Conservation (phyloP, 495 filamentous ascomycete genomes). For the Trichocladium uniseriatum region DNA sequence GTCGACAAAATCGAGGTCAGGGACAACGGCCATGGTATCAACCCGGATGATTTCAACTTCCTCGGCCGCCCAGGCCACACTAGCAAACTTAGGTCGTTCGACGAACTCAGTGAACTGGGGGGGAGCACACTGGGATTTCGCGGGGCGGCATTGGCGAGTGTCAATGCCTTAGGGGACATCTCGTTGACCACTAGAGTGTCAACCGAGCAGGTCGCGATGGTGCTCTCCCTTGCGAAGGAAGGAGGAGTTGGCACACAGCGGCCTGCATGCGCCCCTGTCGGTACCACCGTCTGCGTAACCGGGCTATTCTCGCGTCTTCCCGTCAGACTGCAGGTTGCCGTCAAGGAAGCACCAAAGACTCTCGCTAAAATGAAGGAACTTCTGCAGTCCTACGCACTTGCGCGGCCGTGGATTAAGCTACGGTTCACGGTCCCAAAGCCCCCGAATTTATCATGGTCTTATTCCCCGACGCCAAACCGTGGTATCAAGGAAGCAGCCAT, state of each 20-base stretch:
- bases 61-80: slow-evolving; percentile 67
- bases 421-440: slow-evolving; percentile 58
- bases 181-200: slow-evolving; percentile 62
- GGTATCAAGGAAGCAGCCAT: slow-evolving; percentile 55
- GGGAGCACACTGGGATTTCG: slow-evolving; percentile 74
- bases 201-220: slow-evolving; percentile 54
- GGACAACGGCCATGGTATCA: slow-evolving; percentile 83
- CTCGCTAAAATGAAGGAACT: slow-evolving; percentile 56
- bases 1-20: slow-evolving; percentile 79
- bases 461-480: slow-evolving; percentile 50
- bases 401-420: slow-evolving; percentile 54
- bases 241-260: slow-evolving; percentile 36
- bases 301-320: slow-evolving; percentile 63
- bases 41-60: slow-evolving; percentile 54
- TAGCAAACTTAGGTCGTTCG: slow-evolving; percentile 70
- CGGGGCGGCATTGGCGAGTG: slow-evolving; percentile 77
- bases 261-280: slow-evolving; percentile 55
- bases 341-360: slow-evolving; percentile 54
- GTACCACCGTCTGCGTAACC: slow-evolving; percentile 64
- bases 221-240: slow-evolving; percentile 27
- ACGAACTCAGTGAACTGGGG: slow-evolving; percentile 59
- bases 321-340: slow-evolving; percentile 58
- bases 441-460: slow-evolving; percentile 59
- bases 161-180: slow-evolving; percentile 57
- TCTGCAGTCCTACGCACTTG: slow-evolving; percentile 67